phyloP scores from a whole-genome alignment of 371 early-diverging fungal species.

The Mortierella polycephala region DNA sequence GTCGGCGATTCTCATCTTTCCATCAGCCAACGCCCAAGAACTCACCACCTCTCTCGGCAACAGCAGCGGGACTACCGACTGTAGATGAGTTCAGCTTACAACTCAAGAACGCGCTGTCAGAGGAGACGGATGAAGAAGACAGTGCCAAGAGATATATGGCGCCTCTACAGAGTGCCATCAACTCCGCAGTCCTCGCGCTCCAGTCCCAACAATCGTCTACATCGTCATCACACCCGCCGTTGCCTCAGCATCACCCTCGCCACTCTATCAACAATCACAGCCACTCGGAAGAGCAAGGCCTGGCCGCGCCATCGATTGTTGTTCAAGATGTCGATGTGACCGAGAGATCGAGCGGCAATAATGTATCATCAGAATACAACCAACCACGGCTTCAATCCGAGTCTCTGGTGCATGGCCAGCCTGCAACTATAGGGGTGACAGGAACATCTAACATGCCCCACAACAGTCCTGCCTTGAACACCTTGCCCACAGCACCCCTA shows the following conservation, averaged over 20 bases:
- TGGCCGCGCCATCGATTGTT: slow-evolving; percentile 8
- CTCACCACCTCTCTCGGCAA: slow-evolving; percentile 48
- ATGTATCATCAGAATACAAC: neutral
- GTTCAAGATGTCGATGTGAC: slow-evolving; percentile 4
- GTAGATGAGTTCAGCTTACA: slow-evolving; percentile 30
- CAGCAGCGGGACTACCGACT: slow-evolving; percentile 20
- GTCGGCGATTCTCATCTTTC: slow-evolving; percentile 49
- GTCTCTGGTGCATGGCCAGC: neutral
- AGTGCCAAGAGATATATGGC: slow-evolving; percentile 43
- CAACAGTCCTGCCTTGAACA: neutral
- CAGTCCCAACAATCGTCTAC: slow-evolving; percentile 23
- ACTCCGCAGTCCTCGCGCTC: slow-evolving; percentile 40
- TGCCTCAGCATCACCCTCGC: neutral
- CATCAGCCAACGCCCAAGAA: slow-evolving; percentile 55
- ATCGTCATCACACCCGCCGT: neutral
- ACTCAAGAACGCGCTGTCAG: slow-evolving; percentile 26
- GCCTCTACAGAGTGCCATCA: slow-evolving; percentile 37
- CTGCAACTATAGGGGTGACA: neutral
- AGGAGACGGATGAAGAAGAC: slow-evolving; percentile 39
- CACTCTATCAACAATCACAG: slow-evolving; percentile 3
- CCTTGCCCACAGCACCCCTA: neutral
- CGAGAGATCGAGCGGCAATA: neutral
- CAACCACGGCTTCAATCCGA: neutral
- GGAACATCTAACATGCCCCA: neutral
- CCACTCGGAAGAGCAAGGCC: neutral